phyloP scores from a whole-genome alignment of 441 rosid species.

The Croton setiger region DNA sequence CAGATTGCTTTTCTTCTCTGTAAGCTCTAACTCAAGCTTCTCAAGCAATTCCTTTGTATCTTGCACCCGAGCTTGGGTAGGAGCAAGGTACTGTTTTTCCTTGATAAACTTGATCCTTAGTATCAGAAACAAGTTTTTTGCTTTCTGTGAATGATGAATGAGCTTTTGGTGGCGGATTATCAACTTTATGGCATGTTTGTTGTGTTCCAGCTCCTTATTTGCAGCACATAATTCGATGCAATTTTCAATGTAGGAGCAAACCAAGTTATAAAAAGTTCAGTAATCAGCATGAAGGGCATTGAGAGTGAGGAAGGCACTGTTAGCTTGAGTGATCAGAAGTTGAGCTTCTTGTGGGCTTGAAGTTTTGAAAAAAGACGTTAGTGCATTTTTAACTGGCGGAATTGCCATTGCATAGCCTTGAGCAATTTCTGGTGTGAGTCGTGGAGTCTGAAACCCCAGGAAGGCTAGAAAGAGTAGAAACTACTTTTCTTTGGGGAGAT shows the following conservation, averaged over 20 bases:
- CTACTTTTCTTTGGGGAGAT: neutral
- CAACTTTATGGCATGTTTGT: neutral
- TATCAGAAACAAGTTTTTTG: neutral
- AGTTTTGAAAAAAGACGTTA: neutral
- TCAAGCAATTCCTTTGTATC: neutral
- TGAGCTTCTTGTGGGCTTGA: neutral
- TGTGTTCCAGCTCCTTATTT: neutral
- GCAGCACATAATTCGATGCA: neutral
- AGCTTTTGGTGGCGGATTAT: neutral
- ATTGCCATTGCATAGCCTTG: neutral
- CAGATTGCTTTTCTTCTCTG: neutral
- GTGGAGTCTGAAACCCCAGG: neutral
- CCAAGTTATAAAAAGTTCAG: neutral
- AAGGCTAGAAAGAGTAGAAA: conserved; percentile 1
- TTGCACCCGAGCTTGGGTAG: neutral
- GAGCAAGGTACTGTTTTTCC: neutral
- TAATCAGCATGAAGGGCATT: conserved; percentile 11
- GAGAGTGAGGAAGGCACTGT: neutral
- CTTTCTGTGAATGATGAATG: neutral
- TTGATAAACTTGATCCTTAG: neutral
- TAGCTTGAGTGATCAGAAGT: neutral
- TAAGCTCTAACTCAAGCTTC: neutral
- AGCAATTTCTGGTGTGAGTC: neutral
- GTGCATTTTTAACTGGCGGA: neutral
- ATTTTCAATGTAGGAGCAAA: neutral